Evolutionary conservation across 2,329 filamentous ascomycete genomes (phyloP).

Genomic region (Elsinoe perseae): DNA sequence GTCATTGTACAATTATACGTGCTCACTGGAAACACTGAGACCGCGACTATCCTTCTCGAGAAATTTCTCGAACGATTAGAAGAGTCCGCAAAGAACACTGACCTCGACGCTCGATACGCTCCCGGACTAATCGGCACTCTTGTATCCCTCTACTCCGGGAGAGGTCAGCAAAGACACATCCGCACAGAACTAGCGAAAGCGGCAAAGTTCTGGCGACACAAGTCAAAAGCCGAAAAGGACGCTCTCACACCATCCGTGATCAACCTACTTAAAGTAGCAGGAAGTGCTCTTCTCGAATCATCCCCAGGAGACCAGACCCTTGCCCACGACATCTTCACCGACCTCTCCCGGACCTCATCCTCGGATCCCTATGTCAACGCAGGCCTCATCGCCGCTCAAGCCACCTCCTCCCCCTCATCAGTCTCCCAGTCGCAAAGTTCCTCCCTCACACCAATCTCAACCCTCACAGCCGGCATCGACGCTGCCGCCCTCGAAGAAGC

Average conservation of each 20-base stretch:
- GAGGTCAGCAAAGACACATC: constrained; percentile 65
- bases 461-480: constrained; percentile 55
- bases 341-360: constrained; percentile 58
- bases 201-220: constrained; percentile 69
- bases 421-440: constrained; percentile 47
- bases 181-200: constrained; percentile 70
- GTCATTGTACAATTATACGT: constrained; percentile 78
- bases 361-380: constrained; percentile 64
- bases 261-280: constrained; percentile 73
- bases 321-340: constrained; percentile 72
- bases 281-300: constrained; percentile 72
- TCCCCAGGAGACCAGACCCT: constrained; percentile 58
- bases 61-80: constrained; percentile 67
- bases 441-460: constrained; percentile 54
- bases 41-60: constrained; percentile 69
- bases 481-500: constrained; percentile 55
- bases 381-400: constrained; percentile 78
- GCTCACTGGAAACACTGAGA: constrained; percentile 59
- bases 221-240: constrained; percentile 39
- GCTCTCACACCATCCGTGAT: constrained; percentile 35
- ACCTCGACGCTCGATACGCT: constrained; percentile 66
- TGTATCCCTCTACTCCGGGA: constrained; percentile 68
- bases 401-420: constrained; percentile 52
- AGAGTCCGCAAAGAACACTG: constrained; percentile 46
- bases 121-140: constrained; percentile 76